Percentiles rank a stretch among this genome's conserved stretches.
Evolutionary conservation across 2,329 filamentous ascomycete species (phyloP).

Genomic region (Claviceps quebecensis): DNA sequence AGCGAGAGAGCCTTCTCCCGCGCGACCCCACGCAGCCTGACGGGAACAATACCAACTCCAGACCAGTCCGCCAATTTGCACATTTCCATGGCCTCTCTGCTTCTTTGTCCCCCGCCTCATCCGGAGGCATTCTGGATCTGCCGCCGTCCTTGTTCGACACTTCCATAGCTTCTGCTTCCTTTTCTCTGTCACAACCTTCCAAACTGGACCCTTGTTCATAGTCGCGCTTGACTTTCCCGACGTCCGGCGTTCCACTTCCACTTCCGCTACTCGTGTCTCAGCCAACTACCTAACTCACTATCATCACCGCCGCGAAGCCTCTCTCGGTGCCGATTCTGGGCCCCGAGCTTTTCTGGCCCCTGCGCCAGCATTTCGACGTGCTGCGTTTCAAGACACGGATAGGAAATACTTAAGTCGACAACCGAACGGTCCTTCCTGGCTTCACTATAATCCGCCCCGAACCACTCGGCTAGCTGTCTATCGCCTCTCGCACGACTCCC

Average conservation of each 20-base stretch:
- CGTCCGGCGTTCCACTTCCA: background rate
- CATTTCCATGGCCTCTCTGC: background rate
- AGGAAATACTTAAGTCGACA: background rate
- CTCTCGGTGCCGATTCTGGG: background rate
- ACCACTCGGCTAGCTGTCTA: background rate
- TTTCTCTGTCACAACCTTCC: background rate
- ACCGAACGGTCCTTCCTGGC: background rate
- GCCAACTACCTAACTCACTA: background rate
- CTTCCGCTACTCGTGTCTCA: conserved; percentile 1
- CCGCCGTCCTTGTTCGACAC: background rate
- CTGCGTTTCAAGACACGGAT: background rate
- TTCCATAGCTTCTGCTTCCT: background rate
- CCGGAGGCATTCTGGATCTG: background rate
- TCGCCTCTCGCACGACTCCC: background rate
- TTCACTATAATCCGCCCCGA: background rate
- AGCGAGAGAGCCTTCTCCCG: too few relatives aligned
- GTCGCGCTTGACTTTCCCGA: background rate
- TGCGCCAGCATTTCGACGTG: background rate
- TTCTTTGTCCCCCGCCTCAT: background rate
- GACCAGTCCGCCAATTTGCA: background rate
- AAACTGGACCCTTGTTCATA: background rate
- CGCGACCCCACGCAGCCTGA: too few relatives aligned
- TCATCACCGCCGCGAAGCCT: background rate
- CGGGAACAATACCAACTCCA: background rate
- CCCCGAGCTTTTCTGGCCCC: background rate